Conservation (phyloP, 2,329 filamentous ascomycete species). For the Xylariales sp. region DNA sequence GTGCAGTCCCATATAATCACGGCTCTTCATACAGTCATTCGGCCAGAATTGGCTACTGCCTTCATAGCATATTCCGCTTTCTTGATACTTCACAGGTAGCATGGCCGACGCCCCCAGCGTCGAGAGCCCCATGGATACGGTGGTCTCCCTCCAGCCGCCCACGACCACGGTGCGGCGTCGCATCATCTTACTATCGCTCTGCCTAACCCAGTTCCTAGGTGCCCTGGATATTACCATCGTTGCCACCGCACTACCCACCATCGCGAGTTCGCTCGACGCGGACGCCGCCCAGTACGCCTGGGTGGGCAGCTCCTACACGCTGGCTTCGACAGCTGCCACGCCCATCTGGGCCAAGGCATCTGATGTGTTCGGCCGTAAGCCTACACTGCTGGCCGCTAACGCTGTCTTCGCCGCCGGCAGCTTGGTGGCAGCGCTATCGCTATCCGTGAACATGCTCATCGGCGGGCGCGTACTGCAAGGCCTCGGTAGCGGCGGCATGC, state of each 20-base stretch:
- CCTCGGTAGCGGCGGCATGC: slow-evolving; percentile 29
- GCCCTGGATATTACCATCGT: slow-evolving; percentile 31
- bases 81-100: no score
- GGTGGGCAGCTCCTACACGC: slow-evolving; percentile 60
- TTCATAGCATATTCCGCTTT: no score
- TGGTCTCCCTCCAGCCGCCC: no score
- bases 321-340: slow-evolving; percentile 52
- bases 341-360: slow-evolving; percentile 54
- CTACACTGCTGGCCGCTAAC: slow-evolving; percentile 27
- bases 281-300: slow-evolving; percentile 57
- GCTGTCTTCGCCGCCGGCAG: slow-evolving; percentile 32
- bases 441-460: slow-evolving; percentile 30
- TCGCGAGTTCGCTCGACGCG: slow-evolving; percentile 43
- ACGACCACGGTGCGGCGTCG: slow-evolving; percentile 6
- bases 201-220: slow-evolving; percentile 6
- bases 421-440: slow-evolving; percentile 26
- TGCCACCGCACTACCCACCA: slow-evolving; percentile 44
- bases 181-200: slow-evolving; percentile 5
- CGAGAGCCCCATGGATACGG: no score
- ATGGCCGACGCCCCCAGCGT: no score
- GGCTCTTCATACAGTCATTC: no score
- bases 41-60: no score
- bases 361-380: slow-evolving; percentile 37
- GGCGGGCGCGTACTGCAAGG: slow-evolving; percentile 27
- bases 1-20: no score